phyloP scores from a whole-genome alignment of 2,329 filamentous ascomycete genomes.

The Knufia petricola region DNA sequence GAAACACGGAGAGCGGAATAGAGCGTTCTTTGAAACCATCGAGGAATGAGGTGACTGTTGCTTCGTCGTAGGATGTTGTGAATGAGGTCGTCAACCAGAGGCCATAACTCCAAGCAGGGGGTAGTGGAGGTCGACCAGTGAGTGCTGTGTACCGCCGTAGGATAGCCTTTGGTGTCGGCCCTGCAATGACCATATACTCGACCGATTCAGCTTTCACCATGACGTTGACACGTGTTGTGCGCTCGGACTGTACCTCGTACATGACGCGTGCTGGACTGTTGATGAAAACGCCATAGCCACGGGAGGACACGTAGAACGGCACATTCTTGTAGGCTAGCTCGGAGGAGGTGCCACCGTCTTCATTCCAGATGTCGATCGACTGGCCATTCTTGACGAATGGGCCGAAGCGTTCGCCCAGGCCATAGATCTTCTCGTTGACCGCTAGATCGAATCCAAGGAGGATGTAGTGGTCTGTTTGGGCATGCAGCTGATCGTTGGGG shows the following conservation, averaged over 20 bases:
- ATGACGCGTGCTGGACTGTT: conserved; percentile 61
- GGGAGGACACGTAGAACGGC: conserved; percentile 40
- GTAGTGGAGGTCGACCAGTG: conserved; percentile 54
- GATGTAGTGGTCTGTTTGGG: conserved; percentile 32
- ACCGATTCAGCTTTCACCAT: conserved; percentile 59
- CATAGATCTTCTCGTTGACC: conserved; percentile 58
- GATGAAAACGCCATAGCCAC: conserved; percentile 69
- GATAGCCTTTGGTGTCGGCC: conserved; percentile 61
- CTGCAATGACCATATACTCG: conserved; percentile 66
- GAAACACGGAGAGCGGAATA: conserved; percentile 61
- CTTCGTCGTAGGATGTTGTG: conserved; percentile 62
- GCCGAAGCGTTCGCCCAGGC: conserved; percentile 67
- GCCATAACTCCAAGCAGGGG: conserved; percentile 66
- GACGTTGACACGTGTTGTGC: conserved; percentile 61
- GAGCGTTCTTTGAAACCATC: conserved; percentile 53
- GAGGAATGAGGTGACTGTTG: conserved; percentile 56
- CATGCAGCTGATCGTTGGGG: conserved; percentile 29
- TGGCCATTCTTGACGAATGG: conserved; percentile 69
- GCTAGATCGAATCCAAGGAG: conserved; percentile 31
- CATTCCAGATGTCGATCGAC: conserved; percentile 54
- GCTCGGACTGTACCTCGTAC: conserved; percentile 63
- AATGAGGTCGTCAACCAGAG: conserved; percentile 66
- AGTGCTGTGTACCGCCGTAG: conserved; percentile 57
- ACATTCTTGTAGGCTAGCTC: conserved; percentile 35
- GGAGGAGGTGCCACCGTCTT: conserved; percentile 40